Percentiles rank a stretch among this genome's conserved stretches.
Conservation (phyloP, 1,139 yeast genomes). For the Fermentozyma sake region DNA sequence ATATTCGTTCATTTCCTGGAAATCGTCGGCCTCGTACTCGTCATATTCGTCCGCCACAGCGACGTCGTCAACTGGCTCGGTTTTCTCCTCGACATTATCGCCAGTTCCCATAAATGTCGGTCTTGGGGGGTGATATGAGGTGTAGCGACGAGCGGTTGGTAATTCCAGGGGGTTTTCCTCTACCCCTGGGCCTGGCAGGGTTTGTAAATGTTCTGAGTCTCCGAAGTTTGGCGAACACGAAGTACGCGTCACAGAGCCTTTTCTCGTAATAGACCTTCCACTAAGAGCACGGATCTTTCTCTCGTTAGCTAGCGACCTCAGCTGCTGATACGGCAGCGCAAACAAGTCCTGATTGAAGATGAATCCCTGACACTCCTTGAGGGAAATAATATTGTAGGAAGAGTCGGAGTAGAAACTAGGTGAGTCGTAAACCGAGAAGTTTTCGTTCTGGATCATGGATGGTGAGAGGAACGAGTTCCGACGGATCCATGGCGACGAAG, state of each 20-base stretch:
- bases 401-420: slow-evolving; percentile 28
- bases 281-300: slow-evolving; percentile 25
- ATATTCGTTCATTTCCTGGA: slow-evolving; percentile 13
- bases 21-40: slow-evolving; percentile 8
- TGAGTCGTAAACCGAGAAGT: slow-evolving; percentile 53
- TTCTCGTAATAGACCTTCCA: too few species aligned
- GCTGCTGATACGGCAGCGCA: slow-evolving; percentile 64
- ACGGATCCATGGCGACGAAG: slow-evolving; percentile 54
- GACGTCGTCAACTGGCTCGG: slow-evolving; percentile 11
- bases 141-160: slow-evolving; percentile 22
- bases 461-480: slow-evolving; percentile 57
- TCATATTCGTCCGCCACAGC: slow-evolving; percentile 11
- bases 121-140: slow-evolving; percentile 27
- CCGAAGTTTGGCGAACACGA: too few species aligned
- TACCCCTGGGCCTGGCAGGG: slow-evolving; percentile 6
- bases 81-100: slow-evolving; percentile 13
- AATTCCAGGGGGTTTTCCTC: too few species aligned
- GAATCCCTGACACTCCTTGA: slow-evolving; percentile 69
- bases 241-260: too few species aligned
- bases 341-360: slow-evolving; percentile 70
- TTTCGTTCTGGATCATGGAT: slow-evolving; percentile 60
- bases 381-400: slow-evolving; percentile 38
- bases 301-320: slow-evolving; percentile 41
- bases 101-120: slow-evolving; percentile 20
- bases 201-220: too few species aligned